Conservation (phyloP, 2,329 filamentous ascomycete species). For the Ampelomyces quisqualis region DNA sequence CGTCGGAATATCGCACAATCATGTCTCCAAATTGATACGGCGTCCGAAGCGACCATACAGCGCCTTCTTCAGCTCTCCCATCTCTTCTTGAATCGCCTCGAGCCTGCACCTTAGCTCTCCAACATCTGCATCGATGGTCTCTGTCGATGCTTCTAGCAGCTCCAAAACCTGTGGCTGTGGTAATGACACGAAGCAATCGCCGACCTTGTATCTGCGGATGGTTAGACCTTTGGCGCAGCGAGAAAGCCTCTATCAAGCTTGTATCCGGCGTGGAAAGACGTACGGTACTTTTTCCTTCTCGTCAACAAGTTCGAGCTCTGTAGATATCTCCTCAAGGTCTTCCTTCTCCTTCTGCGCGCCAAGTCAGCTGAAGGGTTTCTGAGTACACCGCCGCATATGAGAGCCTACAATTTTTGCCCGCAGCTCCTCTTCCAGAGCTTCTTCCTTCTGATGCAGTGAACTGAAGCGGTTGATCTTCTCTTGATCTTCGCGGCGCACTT, state of each 20-base stretch:
- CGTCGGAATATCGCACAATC: background rate
- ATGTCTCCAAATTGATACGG: slow-evolving; percentile 95
- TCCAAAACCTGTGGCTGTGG: slow-evolving; percentile 83
- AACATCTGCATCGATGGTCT: slow-evolving; percentile 75
- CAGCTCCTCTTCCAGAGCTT: slow-evolving; percentile 75
- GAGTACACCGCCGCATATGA: background rate
- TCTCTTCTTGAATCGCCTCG: slow-evolving; percentile 74
- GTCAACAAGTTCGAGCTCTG: slow-evolving; percentile 89
- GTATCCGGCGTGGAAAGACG: too few relatives aligned
- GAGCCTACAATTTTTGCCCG: slow-evolving; percentile 70
- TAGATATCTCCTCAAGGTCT: slow-evolving; percentile 89
- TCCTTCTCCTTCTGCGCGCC: slow-evolving; percentile 87
- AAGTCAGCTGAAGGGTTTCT: background rate
- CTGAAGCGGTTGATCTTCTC: slow-evolving; percentile 99
- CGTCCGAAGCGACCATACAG: slow-evolving; percentile 93
- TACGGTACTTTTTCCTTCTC: slow-evolving; percentile 93
- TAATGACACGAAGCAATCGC: slow-evolving; percentile 90
- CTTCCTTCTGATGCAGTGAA: slow-evolving; percentile 83
- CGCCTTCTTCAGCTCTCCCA: slow-evolving; percentile 85
- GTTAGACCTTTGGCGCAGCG: too few relatives aligned
- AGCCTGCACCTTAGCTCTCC: slow-evolving; percentile 74
- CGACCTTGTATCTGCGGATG: slow-evolving; percentile 80
- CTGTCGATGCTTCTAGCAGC: slow-evolving; percentile 70
- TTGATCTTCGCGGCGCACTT: slow-evolving; percentile 95
- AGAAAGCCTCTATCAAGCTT: too few relatives aligned